These are phyloP conservation scores for Wallacemonas rigidus DNA, from an alignment of 208 protist species.

Conservation along the genomic window DNA sequence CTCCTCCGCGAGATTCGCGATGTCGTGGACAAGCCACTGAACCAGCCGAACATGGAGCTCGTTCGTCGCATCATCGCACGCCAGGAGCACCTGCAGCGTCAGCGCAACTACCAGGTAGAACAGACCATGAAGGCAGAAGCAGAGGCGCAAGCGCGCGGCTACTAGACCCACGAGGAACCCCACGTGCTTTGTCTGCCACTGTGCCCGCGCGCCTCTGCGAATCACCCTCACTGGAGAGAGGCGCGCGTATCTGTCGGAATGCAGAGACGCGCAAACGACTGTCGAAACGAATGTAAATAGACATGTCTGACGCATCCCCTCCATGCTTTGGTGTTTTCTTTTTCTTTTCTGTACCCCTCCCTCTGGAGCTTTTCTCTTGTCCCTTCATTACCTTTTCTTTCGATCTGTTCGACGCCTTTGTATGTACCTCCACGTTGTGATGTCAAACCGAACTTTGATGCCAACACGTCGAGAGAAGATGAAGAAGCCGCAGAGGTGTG, in stretches of 20 bases:
- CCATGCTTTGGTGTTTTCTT: no score
- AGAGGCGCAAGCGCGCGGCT: not conserved
- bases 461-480: no score
- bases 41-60: constrained; percentile 81
- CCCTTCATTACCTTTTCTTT: constrained; percentile 8
- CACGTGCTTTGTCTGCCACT: no score
- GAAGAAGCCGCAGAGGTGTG: no score
- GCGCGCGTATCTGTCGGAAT: no score
- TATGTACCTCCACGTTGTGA: not conserved
- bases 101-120: constrained; percentile 39
- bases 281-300: no score
- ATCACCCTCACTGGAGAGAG: no score
- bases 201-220: no score
- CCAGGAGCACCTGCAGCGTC: constrained; percentile 54
- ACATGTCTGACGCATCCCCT: no score
- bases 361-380: not conserved
- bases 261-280: no score
- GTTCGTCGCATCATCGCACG: constrained; percentile 54
- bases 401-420: not conserved
- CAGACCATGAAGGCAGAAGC: constrained; percentile 17
- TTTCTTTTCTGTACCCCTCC: no score
- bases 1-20: constrained; percentile 59
- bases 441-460: no score
- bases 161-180: not conserved
- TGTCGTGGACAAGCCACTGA: constrained; percentile 62